Evolutionary conservation across 78 protist genomes (phyloP).

Genomic region (Dictyostelium firmibasis): DNA sequence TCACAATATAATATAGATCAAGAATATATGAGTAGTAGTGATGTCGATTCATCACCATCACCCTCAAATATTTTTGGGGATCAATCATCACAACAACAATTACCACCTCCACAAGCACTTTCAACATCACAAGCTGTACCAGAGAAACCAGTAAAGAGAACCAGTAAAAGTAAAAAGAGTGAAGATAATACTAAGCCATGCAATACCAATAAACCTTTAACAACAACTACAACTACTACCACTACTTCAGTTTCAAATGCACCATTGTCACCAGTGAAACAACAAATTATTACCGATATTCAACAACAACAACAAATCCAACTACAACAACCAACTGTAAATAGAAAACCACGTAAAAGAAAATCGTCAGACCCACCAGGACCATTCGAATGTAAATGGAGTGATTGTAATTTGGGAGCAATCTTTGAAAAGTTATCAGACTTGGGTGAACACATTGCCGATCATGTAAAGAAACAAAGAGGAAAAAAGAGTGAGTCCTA

Average conservation of each 20-base stretch:
- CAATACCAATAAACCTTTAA: background rate
- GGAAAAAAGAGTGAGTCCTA: slow-evolving; percentile 69
- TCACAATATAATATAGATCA: background rate
- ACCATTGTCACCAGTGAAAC: background rate
- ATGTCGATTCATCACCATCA: slow-evolving; percentile 11
- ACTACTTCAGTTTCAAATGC: background rate
- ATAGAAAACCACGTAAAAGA: slow-evolving; percentile 69
- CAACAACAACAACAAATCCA: background rate
- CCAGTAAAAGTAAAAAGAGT: background rate
- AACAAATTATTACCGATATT: background rate
- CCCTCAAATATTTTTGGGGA: background rate
- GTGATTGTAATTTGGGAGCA: slow-evolving; percentile 40
- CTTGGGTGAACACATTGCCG: slow-evolving; percentile 63
- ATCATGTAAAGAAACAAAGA: slow-evolving; percentile 59
- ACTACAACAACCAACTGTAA: background rate
- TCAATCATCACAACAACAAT: background rate
- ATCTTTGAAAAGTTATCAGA: slow-evolving; percentile 24
- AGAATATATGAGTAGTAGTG: slow-evolving; percentile 2
- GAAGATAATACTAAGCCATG: background rate
- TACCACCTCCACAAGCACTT: background rate
- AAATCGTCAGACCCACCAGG: slow-evolving; percentile 42
- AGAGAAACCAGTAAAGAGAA: background rate
- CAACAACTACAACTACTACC: slow-evolving; percentile 22
- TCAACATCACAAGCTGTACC: background rate
- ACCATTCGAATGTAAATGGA: slow-evolving; percentile 78